A percentile compares a stretch with the other conserved stretches of the same genome.
These are phyloP conservation scores for Penicillium samsonianum DNA, from an alignment of 495 filamentous ascomycete species.

Conservation along the genomic window DNA sequence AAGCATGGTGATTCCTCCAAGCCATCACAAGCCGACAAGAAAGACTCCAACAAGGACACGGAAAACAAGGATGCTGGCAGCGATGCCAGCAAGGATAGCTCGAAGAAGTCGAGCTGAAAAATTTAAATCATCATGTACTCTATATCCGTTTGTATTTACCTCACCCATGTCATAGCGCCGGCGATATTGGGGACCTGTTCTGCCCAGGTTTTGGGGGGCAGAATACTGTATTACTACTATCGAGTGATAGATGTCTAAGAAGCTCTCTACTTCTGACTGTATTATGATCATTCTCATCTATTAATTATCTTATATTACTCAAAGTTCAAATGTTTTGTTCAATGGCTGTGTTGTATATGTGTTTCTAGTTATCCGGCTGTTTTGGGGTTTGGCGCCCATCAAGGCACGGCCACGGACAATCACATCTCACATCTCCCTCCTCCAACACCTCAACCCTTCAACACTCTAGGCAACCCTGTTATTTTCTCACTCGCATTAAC, in stretches of 20 bases:
- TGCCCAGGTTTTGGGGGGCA: conserved; percentile 18
- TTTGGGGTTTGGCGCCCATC: conserved; percentile 24
- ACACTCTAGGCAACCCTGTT: conserved; percentile 7
- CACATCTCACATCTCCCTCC: conserved; percentile 24
- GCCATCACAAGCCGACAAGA: conserved; percentile 29
- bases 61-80: conserved; percentile 30
- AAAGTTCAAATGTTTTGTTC: conserved; percentile 1
- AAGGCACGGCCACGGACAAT: conserved; percentile 21
- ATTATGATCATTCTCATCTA: background rate
- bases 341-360: conserved; percentile 5
- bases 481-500: conserved; percentile 9
- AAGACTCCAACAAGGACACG: conserved; percentile 22
- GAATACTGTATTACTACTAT: conserved; percentile 32
- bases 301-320: background rate
- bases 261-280: conserved; percentile 29
- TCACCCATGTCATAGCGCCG: conserved; percentile 48
- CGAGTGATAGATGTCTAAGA: conserved; percentile 24
- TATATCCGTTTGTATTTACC: conserved; percentile 38
- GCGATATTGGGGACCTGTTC: conserved; percentile 39
- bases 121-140: conserved; percentile 31
- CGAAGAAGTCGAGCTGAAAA: conserved; percentile 55
- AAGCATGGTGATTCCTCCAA: conserved; percentile 56
- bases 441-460: conserved; percentile 6
- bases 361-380: background rate
- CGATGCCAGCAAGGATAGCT: conserved; percentile 42